Conservation (phyloP, 1,284 basidiomycete genomes). For the Ustilago bromivora region DNA sequence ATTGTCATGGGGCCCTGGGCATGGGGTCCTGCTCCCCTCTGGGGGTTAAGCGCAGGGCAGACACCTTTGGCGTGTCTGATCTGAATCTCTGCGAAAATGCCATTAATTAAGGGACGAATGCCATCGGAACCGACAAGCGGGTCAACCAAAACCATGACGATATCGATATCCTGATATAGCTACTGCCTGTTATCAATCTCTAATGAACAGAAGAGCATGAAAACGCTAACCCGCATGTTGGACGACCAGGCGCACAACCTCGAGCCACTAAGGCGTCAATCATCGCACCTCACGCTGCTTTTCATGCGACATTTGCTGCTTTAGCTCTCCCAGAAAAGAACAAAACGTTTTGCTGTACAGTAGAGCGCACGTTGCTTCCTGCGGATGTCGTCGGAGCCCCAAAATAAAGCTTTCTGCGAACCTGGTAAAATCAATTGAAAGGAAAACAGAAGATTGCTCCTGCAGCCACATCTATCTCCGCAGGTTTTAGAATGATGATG, state of each 20-base stretch:
- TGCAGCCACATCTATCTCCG: too few species aligned
- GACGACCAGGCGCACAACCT: background rate
- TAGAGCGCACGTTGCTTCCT: background rate
- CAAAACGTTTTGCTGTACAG: background rate
- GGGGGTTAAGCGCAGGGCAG: too few species aligned
- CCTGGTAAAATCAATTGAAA: background rate
- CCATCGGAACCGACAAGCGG: too few species aligned
- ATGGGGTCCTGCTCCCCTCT: too few species aligned
- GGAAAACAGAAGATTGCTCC: too few species aligned
- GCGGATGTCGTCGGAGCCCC: background rate
- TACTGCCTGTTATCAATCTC: too few species aligned
- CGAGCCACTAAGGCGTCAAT: background rate
- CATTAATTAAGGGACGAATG: too few species aligned
- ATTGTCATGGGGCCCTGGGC: too few species aligned
- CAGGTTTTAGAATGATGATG: too few species aligned
- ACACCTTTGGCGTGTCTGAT: too few species aligned
- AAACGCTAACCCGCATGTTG: background rate
- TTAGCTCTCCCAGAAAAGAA: too few species aligned
- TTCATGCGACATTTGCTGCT: background rate
- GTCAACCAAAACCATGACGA: background rate
- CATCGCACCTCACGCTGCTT: background rate
- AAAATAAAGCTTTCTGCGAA: conserved; percentile 3
- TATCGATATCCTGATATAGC: background rate
- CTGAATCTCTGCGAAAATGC: too few species aligned
- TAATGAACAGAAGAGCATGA: background rate